Evolutionary conservation across 129 eudicot species (phyloP).

Genomic region (Silybum marianum): DNA sequence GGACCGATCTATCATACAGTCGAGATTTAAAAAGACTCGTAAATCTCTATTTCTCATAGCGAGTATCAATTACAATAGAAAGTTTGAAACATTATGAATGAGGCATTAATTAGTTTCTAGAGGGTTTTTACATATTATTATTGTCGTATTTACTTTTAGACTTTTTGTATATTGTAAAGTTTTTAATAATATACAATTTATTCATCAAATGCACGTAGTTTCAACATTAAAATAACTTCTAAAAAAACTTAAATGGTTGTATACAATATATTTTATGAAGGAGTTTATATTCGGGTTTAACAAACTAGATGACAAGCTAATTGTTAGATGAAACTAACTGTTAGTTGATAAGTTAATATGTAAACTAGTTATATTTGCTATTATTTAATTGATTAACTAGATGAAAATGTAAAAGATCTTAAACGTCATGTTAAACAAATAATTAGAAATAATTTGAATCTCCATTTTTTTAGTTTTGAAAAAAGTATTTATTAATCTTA

Average conservation of each 20-base stretch:
- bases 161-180: too few species aligned
- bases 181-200: neutral
- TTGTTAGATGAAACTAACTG: too few species aligned
- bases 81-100: neutral
- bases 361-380: too few species aligned
- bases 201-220: neutral
- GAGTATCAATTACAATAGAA: neutral
- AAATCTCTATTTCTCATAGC: neutral
- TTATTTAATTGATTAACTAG: too few species aligned
- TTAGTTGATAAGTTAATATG: too few species aligned
- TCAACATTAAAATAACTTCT: neutral
- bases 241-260: neutral
- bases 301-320: too few species aligned
- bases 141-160: neutral
- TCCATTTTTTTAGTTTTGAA: neutral
- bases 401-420: too few species aligned
- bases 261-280: too few species aligned
- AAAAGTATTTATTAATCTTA: neutral
- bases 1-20: neutral
- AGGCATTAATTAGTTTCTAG: neutral
- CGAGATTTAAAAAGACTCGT: neutral
- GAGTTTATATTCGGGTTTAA: too few species aligned
- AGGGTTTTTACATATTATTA: neutral
- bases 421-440: too few species aligned
- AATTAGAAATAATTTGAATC: neutral